Evolutionary conservation across 2,329 filamentous ascomycete genomes (phyloP), one percentile per base, ranked within the genome.

Genomic region (Epichloe baconii): DNA sequence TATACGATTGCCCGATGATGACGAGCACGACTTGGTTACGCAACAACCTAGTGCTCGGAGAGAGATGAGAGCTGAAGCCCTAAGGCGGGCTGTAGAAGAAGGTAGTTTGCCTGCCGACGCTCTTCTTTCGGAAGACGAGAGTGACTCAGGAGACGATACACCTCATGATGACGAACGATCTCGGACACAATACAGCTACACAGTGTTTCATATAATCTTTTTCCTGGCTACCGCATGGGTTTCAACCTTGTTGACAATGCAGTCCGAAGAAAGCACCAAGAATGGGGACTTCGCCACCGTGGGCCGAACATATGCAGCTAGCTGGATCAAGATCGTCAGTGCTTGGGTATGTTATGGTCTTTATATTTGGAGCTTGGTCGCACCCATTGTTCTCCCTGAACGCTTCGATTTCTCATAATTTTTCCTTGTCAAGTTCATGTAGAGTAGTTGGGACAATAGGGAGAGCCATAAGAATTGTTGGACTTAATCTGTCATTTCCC

Each of bases 311-410:
- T 95, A 97, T 69, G 95, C 89, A 79, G 93, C 93, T 35, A 95
- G 88, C 64, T 98, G 94, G 93, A 89, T 96, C 59, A 98, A 98
- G 80, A 97, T 98, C 67, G 83, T 96, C 50, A 95, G 90, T 68
- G 84, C 91, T 17, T 98, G 93, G 93, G 83, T 93, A 50, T 98
- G 93, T 71, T 96, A 98, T 68, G 82, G 74, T 48, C 86, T 98
- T 68, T 98, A 97, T 64, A 79, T 83, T 31, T 98, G 93, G 93
- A 95, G 88, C 17, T 68, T 98, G 59, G 75, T 95, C 43, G 93
- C 93, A 44, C 93, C 93, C 3, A 77, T 94, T 38, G 69, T 94
- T 44, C 67, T 95, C 61, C 90, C 91, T 3, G 90, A 95, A 60
- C 78, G 91, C 48, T 96, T 96, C 64, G 88, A 88, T 47, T 72